Evolutionary conservation across 768 basidiomycete species (phyloP), one percentile per base, ranked within the genome.

Genomic region (Tricholoma terreum): DNA sequence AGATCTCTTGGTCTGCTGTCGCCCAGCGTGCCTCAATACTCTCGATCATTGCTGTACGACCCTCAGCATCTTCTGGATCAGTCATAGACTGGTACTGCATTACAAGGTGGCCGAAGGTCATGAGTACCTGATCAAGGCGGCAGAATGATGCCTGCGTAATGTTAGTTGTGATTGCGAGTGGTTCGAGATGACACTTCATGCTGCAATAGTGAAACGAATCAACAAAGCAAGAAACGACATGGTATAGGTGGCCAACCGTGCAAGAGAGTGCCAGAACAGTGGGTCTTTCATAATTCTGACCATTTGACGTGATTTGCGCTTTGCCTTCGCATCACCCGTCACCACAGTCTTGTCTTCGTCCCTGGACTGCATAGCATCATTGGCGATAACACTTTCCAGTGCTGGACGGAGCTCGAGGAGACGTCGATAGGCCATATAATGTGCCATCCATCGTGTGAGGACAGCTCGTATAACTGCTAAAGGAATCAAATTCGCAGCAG

Each of bases 361-460:
- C n/a, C n/a, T n/a, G 7, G 54, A 30, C 48, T 50, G 50, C 12
- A 51, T 48, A 30, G 56, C 61, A 52, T 72, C 67, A 3, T 61
- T 31, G 33, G 36, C 50, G 34, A 70, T 54, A 22, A 74, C 52
- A 27, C 42, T 9, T 14, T 50, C 27, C 4, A 74, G 61, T 1
- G 60, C 19, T 9, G 38, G 45, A 1, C 56, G 36, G 34, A 76
- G 56, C 33, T 71, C 57, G 7, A 75, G 57, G 15, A 77, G 66
- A 8, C 69, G 63, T 9, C 56, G 5, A 53, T 67, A 76, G n/a
- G 74, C 71, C 30, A 67, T 53, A 35, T 70, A 72, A 58, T 75
- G 73, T 22, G 71, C 60, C 0, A 72, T 70, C 75, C 75, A 76
- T 12, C 64, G 55, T n/a, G 73, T 73, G n/a, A 73, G 52, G 38